Evolutionary conservation across 2,329 filamentous ascomycete genomes (phyloP).

Genomic region (Cyphellophora europaea): DNA sequence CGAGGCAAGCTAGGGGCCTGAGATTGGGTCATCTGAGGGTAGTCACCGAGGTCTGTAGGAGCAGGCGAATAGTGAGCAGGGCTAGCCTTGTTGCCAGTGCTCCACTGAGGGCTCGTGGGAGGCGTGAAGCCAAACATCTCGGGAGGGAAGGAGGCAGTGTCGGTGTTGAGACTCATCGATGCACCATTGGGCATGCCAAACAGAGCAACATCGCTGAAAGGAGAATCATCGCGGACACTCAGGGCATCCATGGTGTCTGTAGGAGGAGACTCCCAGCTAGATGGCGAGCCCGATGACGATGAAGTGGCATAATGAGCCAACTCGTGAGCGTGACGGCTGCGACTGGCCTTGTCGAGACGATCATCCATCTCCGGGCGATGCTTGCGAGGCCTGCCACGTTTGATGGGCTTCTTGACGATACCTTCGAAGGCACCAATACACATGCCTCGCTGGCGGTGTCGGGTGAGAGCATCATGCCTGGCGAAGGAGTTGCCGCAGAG

Average conservation of each 20-base stretch:
- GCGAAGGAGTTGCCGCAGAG: slow-evolving; percentile 92
- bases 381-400: slow-evolving; percentile 58
- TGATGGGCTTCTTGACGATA: slow-evolving; percentile 55
- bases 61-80: slow-evolving; percentile 28
- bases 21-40: slow-evolving; percentile 1
- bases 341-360: slow-evolving; percentile 46
- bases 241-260: slow-evolving; percentile 30
- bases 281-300: slow-evolving; percentile 27
- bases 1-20: too few relatives aligned
- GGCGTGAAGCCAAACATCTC: slow-evolving; percentile 38
- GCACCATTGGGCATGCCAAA: slow-evolving; percentile 11
- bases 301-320: slow-evolving; percentile 25
- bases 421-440: slow-evolving; percentile 92
- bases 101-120: slow-evolving; percentile 35
- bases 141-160: slow-evolving; percentile 20
- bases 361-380: slow-evolving; percentile 50
- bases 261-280: slow-evolving; percentile 31
- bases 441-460: slow-evolving; percentile 91
- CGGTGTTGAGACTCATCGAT: background rate
- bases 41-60: slow-evolving; percentile 20
- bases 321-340: slow-evolving; percentile 35
- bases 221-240: slow-evolving; percentile 27
- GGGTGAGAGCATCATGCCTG: slow-evolving; percentile 85
- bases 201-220: slow-evolving; percentile 21
- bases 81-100: slow-evolving; percentile 28